Conservation (phyloP, 805 yeast genomes). For the Diddensiella transvaalensis region DNA sequence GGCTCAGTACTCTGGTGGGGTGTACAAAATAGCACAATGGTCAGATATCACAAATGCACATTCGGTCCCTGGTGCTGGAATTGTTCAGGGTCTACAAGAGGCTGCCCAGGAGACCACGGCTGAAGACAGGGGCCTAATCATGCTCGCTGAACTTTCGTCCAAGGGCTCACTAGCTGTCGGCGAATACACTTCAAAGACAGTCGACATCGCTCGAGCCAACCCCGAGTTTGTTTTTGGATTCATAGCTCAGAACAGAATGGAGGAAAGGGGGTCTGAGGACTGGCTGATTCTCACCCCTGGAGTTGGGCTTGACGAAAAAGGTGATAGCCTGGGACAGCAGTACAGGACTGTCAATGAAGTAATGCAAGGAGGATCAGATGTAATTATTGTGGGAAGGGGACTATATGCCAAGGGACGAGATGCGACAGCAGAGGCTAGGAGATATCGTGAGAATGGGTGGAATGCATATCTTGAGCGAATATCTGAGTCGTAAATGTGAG, state of each 20-base stretch:
- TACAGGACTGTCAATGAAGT: constrained; percentile 90
- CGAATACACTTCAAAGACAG: constrained; percentile 80
- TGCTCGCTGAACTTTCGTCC: constrained; percentile 94
- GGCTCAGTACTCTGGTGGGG: constrained; percentile 87
- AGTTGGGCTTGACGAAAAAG: constrained; percentile 94
- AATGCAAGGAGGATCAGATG: constrained; percentile 79
- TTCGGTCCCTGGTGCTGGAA: constrained; percentile 94
- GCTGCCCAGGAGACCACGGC: constrained; percentile 63
- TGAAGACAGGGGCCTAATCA: constrained; percentile 75
- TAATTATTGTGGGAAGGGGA: constrained; percentile 98
- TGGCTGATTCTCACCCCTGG: constrained; percentile 99
- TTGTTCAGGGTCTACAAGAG: constrained; percentile 80
- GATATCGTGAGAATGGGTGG: constrained; percentile 96
- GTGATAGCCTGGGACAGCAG: constrained; percentile 94
- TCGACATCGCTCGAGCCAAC: constrained; percentile 85
- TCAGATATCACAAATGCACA: constrained; percentile 97
- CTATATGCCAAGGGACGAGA: constrained; percentile 92
- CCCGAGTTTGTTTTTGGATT: constrained; percentile 92
- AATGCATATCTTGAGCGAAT: constrained; percentile 54
- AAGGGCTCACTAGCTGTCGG: constrained; percentile 93
- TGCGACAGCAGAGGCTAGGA: constrained; percentile 77
- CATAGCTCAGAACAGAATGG: constrained; percentile 85
- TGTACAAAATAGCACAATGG: constrained; percentile 87
- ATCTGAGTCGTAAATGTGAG: background rate
- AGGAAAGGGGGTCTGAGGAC: constrained; percentile 75